Conservation (phyloP, 164 flowering plant species). For the Nymphaea thermarum region DNA sequence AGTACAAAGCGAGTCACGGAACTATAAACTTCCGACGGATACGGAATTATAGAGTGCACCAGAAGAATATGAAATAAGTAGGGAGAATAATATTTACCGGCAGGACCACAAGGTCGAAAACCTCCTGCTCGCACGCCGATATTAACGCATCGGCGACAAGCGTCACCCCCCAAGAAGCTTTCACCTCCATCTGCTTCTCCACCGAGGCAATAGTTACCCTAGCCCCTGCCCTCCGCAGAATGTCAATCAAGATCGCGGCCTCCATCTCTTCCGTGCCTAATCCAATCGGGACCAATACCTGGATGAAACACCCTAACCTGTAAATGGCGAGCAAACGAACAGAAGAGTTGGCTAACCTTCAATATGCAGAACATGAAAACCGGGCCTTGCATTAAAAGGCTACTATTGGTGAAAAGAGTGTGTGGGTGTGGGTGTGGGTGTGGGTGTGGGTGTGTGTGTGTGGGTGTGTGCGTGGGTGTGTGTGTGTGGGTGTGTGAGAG, state of each 20-base stretch:
- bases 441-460: not conserved
- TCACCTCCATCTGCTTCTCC: conserved; percentile 61
- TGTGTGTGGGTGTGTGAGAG: not conserved
- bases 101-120: conserved; percentile 70
- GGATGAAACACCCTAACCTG: not conserved
- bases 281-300: conserved; percentile 88
- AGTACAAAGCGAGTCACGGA: too few species aligned
- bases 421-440: not conserved
- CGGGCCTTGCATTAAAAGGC: too few species aligned
- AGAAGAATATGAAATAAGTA: not conserved
- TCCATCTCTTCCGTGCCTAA: conserved; percentile 90
- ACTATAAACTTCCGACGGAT: too few species aligned
- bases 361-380: too few species aligned
- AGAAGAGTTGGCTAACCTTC: not conserved
- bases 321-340: not conserved
- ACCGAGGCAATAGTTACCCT: conserved; percentile 78
- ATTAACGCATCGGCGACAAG: conserved; percentile 70
- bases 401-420: too few species aligned
- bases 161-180: conserved; percentile 54
- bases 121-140: conserved; percentile 35
- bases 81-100: conserved; percentile 39
- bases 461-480: not conserved
- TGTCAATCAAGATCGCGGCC: conserved; percentile 62
- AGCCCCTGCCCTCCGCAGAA: conserved; percentile 82
- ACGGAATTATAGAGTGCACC: too few species aligned